Conservation (phyloP, 2,329 filamentous ascomycete genomes). For the Paracamarosporium sp. region DNA sequence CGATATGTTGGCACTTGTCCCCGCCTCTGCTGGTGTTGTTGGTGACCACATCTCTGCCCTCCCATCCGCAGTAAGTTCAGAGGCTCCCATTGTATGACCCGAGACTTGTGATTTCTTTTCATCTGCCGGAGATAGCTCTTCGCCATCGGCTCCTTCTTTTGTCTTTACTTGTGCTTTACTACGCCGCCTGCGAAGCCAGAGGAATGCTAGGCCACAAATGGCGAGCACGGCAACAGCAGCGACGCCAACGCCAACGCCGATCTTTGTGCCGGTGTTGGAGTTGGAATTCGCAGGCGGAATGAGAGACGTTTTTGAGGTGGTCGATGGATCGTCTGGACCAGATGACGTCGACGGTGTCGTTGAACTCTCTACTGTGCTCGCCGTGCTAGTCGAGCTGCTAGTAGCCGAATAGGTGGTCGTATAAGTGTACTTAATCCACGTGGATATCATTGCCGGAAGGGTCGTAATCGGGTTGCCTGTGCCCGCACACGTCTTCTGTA, state of each 20-base stretch:
- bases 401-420: neutral
- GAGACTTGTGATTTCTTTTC: neutral
- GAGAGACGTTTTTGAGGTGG: neutral
- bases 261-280: neutral
- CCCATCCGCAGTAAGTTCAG: neutral
- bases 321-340: neutral
- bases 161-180: neutral
- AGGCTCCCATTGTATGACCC: neutral
- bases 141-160: neutral
- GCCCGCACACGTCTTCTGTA: neutral
- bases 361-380: no score
- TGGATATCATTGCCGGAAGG: neutral
- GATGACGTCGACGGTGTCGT: neutral
- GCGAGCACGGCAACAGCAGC: neutral
- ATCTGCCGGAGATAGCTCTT: neutral
- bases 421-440: neutral
- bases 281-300: neutral
- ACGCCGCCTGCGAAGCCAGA: neutral
- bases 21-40: neutral
- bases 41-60: neutral
- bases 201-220: neutral
- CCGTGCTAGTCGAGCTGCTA: neutral
- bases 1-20: neutral
- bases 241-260: neutral
- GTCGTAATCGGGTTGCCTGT: neutral